These are phyloP conservation scores for Russula compacta DNA, from an alignment of 768 basidiomycete species.

Conservation along the genomic window DNA sequence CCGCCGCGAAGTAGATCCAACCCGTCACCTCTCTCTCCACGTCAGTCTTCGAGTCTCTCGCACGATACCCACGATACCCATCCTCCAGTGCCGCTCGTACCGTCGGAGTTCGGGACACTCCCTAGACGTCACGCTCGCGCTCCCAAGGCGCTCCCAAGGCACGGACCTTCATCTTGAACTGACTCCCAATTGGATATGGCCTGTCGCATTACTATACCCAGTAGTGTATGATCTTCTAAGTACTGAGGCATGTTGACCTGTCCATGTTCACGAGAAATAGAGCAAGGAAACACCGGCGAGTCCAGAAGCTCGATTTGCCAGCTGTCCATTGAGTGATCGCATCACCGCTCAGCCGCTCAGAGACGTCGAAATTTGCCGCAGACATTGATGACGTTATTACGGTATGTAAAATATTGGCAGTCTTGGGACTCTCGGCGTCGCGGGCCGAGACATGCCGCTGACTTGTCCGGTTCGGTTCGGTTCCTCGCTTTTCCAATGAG, in stretches of 20 bases:
- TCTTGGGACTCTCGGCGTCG: not conserved
- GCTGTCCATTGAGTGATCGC: too few relatives aligned
- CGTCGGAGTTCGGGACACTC: not conserved
- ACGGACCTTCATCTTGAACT: not conserved
- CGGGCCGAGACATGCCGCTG: not conserved
- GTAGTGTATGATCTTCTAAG: not conserved
- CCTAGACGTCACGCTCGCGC: not conserved
- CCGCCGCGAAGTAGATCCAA: slow-evolving; percentile 13
- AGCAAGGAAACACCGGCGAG: not conserved
- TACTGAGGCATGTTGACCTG: not conserved
- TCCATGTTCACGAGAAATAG: too few relatives aligned
- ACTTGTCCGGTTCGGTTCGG: not conserved
- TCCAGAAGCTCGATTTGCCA: too few relatives aligned
- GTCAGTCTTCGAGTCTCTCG: not conserved
- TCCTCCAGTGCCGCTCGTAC: slow-evolving; percentile 14
- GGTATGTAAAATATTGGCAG: too few relatives aligned
- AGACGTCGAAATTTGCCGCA: too few relatives aligned
- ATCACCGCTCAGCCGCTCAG: too few relatives aligned
- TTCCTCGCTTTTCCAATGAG: not conserved
- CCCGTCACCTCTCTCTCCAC: slow-evolving; percentile 5
- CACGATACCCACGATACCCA: not conserved
- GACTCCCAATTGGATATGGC: not conserved
- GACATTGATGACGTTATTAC: too few relatives aligned
- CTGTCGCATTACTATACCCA: slow-evolving; percentile 2
- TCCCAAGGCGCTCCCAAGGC: not conserved